phyloP scores from a whole-genome alignment of 163 green algal genomes.

The Smithsoniella earleae region DNA sequence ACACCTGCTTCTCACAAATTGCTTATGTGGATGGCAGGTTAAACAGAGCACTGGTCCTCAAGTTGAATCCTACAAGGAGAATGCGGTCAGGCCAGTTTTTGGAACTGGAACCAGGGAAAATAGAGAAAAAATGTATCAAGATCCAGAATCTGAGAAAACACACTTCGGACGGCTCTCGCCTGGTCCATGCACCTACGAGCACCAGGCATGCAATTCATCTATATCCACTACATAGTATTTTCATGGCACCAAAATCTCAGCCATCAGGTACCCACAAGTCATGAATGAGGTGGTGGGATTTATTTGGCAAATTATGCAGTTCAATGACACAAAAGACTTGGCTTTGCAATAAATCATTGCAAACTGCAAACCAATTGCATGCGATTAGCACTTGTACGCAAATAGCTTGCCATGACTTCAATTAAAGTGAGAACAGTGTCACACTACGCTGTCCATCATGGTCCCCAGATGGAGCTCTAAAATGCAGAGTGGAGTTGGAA shows the following conservation, averaged over 20 bases:
- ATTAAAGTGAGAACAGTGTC: no score
- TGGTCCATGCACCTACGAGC: conserved; percentile 11
- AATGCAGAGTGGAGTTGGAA: conserved; percentile 8
- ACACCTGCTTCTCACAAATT: not conserved
- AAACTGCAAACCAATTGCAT: not conserved
- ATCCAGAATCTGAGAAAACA: conserved; percentile 27
- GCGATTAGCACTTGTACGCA: no score
- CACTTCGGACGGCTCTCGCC: conserved; percentile 23
- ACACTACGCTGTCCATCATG: no score
- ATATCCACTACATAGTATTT: no score
- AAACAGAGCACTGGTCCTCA: not conserved
- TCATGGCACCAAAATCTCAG: not conserved
- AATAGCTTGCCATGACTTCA: no score
- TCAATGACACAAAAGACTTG: no score
- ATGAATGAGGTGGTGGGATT: no score
- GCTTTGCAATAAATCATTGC: no score
- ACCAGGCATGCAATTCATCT: no score
- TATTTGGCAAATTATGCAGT: no score
- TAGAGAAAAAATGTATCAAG: conserved; percentile 17
- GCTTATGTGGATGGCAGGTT: not conserved
- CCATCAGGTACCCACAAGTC: not conserved
- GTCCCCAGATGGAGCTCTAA: no score
- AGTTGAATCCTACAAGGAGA: conserved; percentile 29
- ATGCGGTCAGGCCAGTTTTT: not conserved
- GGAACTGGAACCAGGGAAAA: conserved; percentile 14